Percentiles rank a stretch among this genome's conserved stretches.
phyloP scores from a whole-genome alignment of 768 basidiomycete species.

The Hebeloma cylindrosporum region DNA sequence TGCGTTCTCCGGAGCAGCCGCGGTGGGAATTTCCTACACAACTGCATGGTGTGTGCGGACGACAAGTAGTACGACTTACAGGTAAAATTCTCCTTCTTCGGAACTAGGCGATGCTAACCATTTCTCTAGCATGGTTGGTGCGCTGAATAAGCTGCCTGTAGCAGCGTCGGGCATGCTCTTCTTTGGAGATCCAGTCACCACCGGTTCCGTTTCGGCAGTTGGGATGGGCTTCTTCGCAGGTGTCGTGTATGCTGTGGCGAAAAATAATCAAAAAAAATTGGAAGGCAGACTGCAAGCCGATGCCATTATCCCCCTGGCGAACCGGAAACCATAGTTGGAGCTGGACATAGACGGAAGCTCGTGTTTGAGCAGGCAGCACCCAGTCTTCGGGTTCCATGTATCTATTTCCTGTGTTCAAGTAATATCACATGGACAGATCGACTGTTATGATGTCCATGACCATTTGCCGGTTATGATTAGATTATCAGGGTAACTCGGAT shows the following conservation, averaged over 20 bases:
- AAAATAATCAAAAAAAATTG: constrained; percentile 85
- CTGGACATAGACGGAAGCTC: constrained; percentile 21
- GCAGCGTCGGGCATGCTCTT: constrained; percentile 99
- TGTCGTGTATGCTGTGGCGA: constrained; percentile 88
- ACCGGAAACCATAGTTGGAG: constrained; percentile 40
- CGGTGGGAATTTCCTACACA: constrained; percentile 96
- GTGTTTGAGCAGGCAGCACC: constrained; percentile 10
- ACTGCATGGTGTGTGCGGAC: constrained; percentile 98
- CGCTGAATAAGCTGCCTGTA: constrained; percentile 95
- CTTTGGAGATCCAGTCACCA: constrained; percentile 87
- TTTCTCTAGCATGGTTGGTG: constrained; percentile 83
- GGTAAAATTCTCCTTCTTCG: constrained; percentile 38
- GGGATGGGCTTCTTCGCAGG: constrained; percentile 89
- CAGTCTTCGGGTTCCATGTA: constrained; percentile 16
- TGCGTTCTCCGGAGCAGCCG: constrained; percentile 94
- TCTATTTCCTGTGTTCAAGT: constrained; percentile 10
- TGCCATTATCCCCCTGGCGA: constrained; percentile 57
- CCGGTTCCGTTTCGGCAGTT: constrained; percentile 88
- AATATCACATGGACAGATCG: constrained; percentile 23
- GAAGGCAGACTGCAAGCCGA: constrained; percentile 56
- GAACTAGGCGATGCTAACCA: constrained; percentile 9
- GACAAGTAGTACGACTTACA: constrained; percentile 98
- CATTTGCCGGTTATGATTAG: constrained; percentile 1
- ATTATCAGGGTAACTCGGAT: not conserved
- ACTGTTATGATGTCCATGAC: not conserved